Base-by-base conservation (phyloP, 1,284 basidiomycete species). In the Hymenochaete sp. region DNA sequence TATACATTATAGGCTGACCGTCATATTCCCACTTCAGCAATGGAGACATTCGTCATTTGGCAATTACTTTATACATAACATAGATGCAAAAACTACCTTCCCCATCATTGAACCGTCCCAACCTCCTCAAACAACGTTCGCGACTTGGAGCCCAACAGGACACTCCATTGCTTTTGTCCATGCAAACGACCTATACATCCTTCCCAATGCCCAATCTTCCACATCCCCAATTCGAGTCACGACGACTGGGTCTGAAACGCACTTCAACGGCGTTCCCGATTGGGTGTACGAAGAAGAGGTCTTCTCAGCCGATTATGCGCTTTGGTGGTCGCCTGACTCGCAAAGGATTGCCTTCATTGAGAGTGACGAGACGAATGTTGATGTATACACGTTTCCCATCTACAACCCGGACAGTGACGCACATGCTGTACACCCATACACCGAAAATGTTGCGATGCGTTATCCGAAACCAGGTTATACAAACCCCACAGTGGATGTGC, bases 261-360 rank as follows among this genome's bases (percentile, higher is more conserved):
- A 93, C 24, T 97, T 98, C 71, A 84, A 98, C 57, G 95, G 93
- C 4, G 84, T 97, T 0, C 89, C 92, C 0, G 92, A 96, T 62
- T 98, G 95, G 90, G 92, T 95, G 4, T 96, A 96, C 62, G 93
- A 97, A 62, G 93, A 97, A 62, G 93, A 97, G 60, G 77, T 98
- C 19, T 87, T 92, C 53, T 66, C 71, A 3, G 59, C 66, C 27
- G 79, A 92, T 56, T 80, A 64, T 42, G 82, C 92, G 0, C 68
- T 95, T 5, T 98, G 92, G 92, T 97, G 90, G 83, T 84, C 85
- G 22, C 93, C 93, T 0, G 78, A 87, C 54, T 82, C 84, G 0
- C 66, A 73, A 8, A 84, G 83, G 52, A 55, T 98, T 28, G 89
- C 92, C 0, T 98, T 83, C 66, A 76, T 98, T 32, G 68, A 77